Base-by-base conservation (phyloP, 192 early-diverging fungal genomes). In the Dispira parvispora region DNA sequence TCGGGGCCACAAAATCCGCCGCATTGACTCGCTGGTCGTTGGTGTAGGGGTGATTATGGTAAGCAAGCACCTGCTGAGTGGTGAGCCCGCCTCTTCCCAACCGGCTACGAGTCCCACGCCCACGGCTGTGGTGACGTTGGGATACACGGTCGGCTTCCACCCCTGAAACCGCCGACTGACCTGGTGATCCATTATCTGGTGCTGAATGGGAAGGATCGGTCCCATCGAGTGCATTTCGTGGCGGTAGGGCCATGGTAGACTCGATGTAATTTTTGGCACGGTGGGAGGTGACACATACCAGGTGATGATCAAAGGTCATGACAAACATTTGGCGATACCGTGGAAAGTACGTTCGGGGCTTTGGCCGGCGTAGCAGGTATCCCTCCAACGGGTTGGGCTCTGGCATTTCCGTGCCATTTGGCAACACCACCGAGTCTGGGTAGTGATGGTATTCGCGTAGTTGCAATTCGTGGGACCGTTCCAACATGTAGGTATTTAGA, bases 301-400 rank as follows among this genome's bases (percentile, higher is more conserved):
- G n/a, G 43, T 61, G 58, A 42, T 61, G 28, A 14, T 61, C 58
- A 44, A 61, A 61, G 42, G 58, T 61, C 58, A 61, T 61, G 58
- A 61, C 58, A 38, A 61, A 61, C 58, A 61, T 61, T 25, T 61
- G 58, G 3, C 58, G 58, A 44, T 61, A 61, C 43, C 43, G 58
- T 11, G 43, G 43, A n/a, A 61, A 21, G 28, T 61, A 61, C 43
- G 58, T 3, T 9, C 44, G 28, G 43, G 58, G 43, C 14, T 61
- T 61, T 16, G 58, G 58, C 42, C 58, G 58, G 8, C 58, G 58
- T 20, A 61, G 32, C 42, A 61, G 58, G 14, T 61, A 61, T 3
- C 58, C 58, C n/a, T 61, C 58, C 26, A 61, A 44, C 12, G 58
- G 58, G 42, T 61, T 61, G 43, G 58, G 58, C 44, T 61, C 58